phyloP scores from a whole-genome alignment of 2,329 filamentous ascomycete genomes.

The Colletotrichum tropicicola region DNA sequence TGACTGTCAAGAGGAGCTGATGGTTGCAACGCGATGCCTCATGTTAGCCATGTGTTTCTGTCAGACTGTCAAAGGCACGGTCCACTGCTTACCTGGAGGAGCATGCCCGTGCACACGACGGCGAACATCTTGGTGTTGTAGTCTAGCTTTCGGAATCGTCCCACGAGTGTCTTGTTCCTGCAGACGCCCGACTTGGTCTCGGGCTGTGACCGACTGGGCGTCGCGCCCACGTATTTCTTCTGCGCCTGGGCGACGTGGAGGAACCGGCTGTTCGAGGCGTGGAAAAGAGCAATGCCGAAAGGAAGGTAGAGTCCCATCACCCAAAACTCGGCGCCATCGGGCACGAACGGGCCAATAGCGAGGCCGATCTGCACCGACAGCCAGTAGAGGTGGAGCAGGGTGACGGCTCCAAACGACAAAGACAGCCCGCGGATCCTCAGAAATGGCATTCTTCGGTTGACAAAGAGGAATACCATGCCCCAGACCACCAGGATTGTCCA shows the following conservation, averaged over 20 bases:
- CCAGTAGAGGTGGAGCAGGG: constrained; percentile 54
- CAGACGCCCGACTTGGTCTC: constrained; percentile 27
- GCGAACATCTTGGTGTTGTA: constrained; percentile 59
- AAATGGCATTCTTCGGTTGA: constrained; percentile 49
- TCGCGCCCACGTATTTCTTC: constrained; percentile 35
- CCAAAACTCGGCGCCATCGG: constrained; percentile 69
- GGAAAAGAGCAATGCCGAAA: constrained; percentile 72
- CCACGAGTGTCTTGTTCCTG: constrained; percentile 39
- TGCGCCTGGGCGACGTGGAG: constrained; percentile 66
- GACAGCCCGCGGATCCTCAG: constrained; percentile 44
- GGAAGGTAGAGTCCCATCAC: constrained; percentile 74
- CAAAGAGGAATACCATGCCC: constrained; percentile 51
- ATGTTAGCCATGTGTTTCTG: constrained; percentile 24
- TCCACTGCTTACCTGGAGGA: constrained; percentile 57
- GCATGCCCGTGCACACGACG: constrained; percentile 62
- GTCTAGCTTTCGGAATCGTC: constrained; percentile 50
- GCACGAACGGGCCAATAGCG: constrained; percentile 48
- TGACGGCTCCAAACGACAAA: constrained; percentile 42
- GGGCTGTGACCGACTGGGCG: constrained; percentile 27
- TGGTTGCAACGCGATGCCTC: constrained; percentile 7
- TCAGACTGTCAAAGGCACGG: constrained; percentile 3
- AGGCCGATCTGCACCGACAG: constrained; percentile 49
- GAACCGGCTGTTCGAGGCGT: constrained; percentile 70
- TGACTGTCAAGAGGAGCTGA: constrained; percentile 65
- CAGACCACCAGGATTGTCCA: constrained; percentile 50